A percentile compares a stretch with the other conserved stretches of the same genome.
Conservation (phyloP, 2,329 filamentous ascomycete genomes). For the Xylariaceae sp. region DNA sequence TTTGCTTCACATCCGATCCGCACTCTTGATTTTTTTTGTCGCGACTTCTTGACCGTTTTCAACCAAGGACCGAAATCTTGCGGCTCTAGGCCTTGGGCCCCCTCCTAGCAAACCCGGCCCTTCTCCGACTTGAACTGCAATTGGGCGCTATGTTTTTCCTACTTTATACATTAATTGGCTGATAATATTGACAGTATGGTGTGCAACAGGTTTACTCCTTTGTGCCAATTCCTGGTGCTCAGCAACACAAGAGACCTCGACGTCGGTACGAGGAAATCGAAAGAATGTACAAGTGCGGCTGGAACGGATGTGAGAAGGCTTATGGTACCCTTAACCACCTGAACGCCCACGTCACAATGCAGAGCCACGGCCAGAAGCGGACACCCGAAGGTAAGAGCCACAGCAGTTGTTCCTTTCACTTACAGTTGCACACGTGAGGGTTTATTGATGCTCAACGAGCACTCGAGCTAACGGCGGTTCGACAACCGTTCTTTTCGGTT, state of each 20-base stretch:
- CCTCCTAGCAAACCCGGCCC: background rate
- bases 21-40: background rate
- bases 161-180: constrained; percentile 25
- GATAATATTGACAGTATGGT: constrained; percentile 35
- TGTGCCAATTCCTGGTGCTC: constrained; percentile 91
- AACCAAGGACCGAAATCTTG: background rate
- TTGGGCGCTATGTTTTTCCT: constrained; percentile 5
- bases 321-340: constrained; percentile 96
- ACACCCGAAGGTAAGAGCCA: constrained; percentile 83
- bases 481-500: background rate
- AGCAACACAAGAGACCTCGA: constrained; percentile 93
- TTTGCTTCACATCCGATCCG: background rate
- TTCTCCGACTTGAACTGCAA: background rate
- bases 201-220: constrained; percentile 85
- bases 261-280: constrained; percentile 97
- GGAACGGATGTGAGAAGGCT: constrained; percentile 97
- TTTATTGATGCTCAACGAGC: constrained; percentile 4
- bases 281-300: constrained; percentile 99
- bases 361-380: constrained; percentile 88
- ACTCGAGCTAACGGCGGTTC: background rate
- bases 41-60: background rate
- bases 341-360: constrained; percentile 98
- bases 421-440: background rate
- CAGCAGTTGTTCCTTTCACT: background rate
- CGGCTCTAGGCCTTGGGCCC: background rate